These are phyloP conservation scores for Pseudogymnoascus sp. DNA, from an alignment of 2,329 filamentous ascomycete species.

Conservation along the genomic window DNA sequence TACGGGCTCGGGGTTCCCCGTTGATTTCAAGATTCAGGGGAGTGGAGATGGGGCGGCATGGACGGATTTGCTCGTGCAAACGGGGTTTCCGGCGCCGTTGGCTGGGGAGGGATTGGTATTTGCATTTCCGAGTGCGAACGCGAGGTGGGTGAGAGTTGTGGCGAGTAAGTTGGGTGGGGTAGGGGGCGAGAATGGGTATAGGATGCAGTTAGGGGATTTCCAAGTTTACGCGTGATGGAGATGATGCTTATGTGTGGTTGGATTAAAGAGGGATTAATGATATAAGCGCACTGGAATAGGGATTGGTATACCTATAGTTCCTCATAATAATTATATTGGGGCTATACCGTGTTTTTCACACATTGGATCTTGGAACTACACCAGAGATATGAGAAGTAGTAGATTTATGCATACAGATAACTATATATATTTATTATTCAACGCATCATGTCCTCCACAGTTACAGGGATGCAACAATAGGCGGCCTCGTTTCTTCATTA, in stretches of 20 bases:
- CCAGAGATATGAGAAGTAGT: neutral
- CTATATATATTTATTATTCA: neutral
- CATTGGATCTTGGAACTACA: neutral
- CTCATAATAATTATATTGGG: neutral
- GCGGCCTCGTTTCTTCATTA: neutral
- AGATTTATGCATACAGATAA: neutral
- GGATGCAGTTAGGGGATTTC: slow-evolving; percentile 15
- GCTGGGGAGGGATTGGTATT: slow-evolving; percentile 16
- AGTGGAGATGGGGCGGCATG: slow-evolving; percentile 11
- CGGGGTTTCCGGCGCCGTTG: slow-evolving; percentile 10
- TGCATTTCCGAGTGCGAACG: slow-evolving; percentile 8
- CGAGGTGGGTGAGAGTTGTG: slow-evolving; percentile 12
- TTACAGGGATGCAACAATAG: neutral
- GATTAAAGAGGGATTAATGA: neutral
- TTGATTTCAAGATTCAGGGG: slow-evolving; percentile 15
- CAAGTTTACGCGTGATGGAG: slow-evolving; percentile 11
- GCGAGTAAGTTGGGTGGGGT: slow-evolving; percentile 14
- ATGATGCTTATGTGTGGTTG: too few species aligned
- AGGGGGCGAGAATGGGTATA: slow-evolving; percentile 10
- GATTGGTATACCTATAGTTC: neutral
- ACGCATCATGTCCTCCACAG: neutral
- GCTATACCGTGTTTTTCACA: neutral
- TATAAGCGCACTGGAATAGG: neutral
- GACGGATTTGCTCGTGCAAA: slow-evolving; percentile 11
- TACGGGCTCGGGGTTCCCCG: slow-evolving; percentile 14